A percentile compares a stretch with the other conserved stretches of the same genome.
phyloP scores from a whole-genome alignment of 371 early-diverging fungal genomes.

The Amoeboradix gromovi region DNA sequence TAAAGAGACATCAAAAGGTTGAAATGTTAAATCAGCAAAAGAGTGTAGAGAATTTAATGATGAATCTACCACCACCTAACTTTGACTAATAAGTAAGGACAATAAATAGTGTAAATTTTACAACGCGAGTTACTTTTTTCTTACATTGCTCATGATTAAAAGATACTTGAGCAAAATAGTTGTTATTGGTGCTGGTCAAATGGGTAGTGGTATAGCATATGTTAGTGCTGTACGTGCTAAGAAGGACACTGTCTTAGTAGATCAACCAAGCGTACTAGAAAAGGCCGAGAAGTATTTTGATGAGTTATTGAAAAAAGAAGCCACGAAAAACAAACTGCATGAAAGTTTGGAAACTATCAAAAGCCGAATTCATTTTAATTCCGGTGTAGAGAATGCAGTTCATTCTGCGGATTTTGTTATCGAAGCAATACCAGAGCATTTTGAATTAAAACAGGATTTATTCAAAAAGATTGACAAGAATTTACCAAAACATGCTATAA shows the following conservation, averaged over 20 bases:
- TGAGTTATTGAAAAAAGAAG: slow-evolving; percentile 39
- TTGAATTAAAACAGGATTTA: slow-evolving; percentile 45
- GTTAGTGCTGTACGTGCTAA: slow-evolving; percentile 52
- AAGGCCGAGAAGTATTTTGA: slow-evolving; percentile 49
- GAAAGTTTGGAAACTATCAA: slow-evolving; percentile 37
- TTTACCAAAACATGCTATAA: slow-evolving; percentile 40
- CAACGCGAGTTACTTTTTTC: too few species aligned
- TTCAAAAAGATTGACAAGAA: slow-evolving; percentile 35
- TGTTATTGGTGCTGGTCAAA: slow-evolving; percentile 25
- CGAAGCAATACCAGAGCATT: slow-evolving; percentile 82
- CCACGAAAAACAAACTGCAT: slow-evolving; percentile 58
- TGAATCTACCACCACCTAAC: too few species aligned
- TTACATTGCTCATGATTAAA: too few species aligned
- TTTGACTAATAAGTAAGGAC: too few species aligned
- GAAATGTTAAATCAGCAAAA: too few species aligned
- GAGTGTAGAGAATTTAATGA: too few species aligned
- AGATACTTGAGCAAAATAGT: background rate
- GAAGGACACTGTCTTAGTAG: slow-evolving; percentile 59
- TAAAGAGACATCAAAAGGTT: background rate
- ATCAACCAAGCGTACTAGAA: slow-evolving; percentile 32
- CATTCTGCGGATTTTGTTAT: slow-evolving; percentile 42
- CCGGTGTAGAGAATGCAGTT: slow-evolving; percentile 14
- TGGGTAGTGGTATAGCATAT: slow-evolving; percentile 86
- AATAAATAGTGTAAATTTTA: too few species aligned
- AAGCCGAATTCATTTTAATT: slow-evolving; percentile 24